Base-by-base conservation (phyloP, 306 rosid species). In the Morella rubra region DNA sequence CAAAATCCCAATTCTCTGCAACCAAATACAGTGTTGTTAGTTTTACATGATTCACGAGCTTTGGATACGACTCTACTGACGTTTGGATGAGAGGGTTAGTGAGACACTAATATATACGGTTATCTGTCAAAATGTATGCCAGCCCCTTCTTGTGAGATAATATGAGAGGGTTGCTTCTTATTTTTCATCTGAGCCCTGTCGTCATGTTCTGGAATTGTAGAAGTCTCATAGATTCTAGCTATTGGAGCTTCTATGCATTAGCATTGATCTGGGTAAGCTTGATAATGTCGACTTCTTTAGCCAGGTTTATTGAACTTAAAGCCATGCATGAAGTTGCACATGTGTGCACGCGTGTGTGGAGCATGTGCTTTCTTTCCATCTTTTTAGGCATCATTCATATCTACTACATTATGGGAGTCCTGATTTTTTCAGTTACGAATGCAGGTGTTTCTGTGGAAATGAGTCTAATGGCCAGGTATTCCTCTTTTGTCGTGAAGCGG, bases 401-500 rank as follows among this genome's bases (percentile, higher is more conserved):
- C 62, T 61, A 52, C n/a, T 50, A 44, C 52, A 13, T n/a, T 82
- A 42, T 73, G 66, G 11, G 7, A 59, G 41, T 74, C 81, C 80
- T 88, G 71, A 88, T 80, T 73, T 79, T 40, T 74, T 64, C 8
- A 77, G 80, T 44, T 76, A 54, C 83, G 76, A 68, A 20, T 88
- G 72, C 89, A 95, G 99, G 85, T 84, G 65, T 79, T 87, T 92
- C n/a, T 60, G 82, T 79, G 97, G 96, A 76, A 90, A 77, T 53
- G 99, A 92, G 73, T 81, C 89, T 77, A 79, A 80, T 45, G 96
- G 92, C 32, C 97, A 90, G 96, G 99, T 95, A 85, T 41, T 58
- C 77, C 5, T 72, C 49, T 72, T 75, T 80, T 80, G 76, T 54
- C 50, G 20, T 49, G 49, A 27, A 50, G 77, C 73, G 22, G 76